Conservation (phyloP, 495 filamentous ascomycete genomes). For the Articulospora tetracladia region DNA sequence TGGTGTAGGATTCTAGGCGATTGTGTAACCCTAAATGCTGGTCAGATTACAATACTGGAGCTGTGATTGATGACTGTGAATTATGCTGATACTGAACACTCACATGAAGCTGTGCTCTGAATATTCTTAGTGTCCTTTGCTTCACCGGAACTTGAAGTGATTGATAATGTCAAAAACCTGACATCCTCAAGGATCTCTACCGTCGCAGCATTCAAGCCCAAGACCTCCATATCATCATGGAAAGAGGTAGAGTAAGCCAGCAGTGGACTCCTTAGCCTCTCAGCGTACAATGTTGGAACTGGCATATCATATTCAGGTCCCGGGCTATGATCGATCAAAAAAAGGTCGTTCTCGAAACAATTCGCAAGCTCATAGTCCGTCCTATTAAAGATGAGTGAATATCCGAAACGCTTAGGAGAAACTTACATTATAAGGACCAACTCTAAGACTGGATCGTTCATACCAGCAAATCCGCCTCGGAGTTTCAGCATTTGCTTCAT, state of each 20-base stretch:
- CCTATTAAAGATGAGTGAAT: constrained; percentile 9
- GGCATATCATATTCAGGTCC: background rate
- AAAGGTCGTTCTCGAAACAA: constrained; percentile 21
- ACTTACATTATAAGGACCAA: constrained; percentile 6
- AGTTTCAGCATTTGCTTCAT: constrained; percentile 20
- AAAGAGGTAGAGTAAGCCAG: constrained; percentile 1
- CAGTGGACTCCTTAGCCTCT: background rate
- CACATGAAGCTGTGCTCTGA: constrained; percentile 6
- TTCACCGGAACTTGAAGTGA: background rate
- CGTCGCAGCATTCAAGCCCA: background rate
- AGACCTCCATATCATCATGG: background rate
- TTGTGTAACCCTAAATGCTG: background rate
- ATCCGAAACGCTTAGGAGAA: background rate
- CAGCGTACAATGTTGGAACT: background rate
- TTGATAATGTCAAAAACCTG: constrained; percentile 15
- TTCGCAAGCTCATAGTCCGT: constrained; percentile 23
- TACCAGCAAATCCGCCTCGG: constrained; percentile 8
- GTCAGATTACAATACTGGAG: background rate
- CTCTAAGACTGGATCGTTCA: constrained; percentile 9
- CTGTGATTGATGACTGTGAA: background rate
- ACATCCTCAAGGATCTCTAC: constrained; percentile 20
- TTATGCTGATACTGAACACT: background rate
- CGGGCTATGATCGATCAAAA: constrained; percentile 7
- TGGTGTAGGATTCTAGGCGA: background rate
- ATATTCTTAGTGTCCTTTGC: background rate